Evolutionary conservation across 768 basidiomycete species (phyloP).

Genomic region (Rhizopogon roseolus): DNA sequence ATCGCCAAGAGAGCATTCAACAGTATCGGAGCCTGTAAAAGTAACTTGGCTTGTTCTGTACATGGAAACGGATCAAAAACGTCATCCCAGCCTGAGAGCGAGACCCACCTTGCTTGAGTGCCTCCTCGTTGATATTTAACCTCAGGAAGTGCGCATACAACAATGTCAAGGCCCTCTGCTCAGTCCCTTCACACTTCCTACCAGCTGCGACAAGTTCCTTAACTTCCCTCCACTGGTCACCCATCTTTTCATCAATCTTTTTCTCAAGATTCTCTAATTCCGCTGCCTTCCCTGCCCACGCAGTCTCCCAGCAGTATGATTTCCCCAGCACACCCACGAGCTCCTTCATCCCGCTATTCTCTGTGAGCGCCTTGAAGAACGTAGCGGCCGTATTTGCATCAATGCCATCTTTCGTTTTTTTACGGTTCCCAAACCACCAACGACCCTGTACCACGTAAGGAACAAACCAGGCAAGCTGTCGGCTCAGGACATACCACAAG

Average conservation of each 20-base stretch:
- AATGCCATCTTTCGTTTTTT: constrained; percentile 90
- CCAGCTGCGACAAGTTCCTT: constrained; percentile 34
- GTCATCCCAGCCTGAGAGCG: not conserved
- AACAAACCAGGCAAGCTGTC: not conserved
- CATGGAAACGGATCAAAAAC: not conserved
- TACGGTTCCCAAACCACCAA: constrained; percentile 96
- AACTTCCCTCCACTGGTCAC: constrained; percentile 51
- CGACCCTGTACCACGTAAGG: constrained; percentile 46
- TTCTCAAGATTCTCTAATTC: constrained; percentile 49
- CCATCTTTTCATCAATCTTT: constrained; percentile 42
- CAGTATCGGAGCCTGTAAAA: constrained; percentile 68
- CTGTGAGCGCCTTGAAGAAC: constrained; percentile 85
- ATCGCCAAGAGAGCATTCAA: constrained; percentile 82
- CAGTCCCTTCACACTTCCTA: constrained; percentile 29
- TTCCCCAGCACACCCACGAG: constrained; percentile 67
- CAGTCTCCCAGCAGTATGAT: constrained; percentile 57
- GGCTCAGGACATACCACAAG: constrained; percentile 56
- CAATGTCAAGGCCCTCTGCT: constrained; percentile 60
- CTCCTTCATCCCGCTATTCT: constrained; percentile 70
- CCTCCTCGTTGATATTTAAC: constrained; percentile 43
- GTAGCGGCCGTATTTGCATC: constrained; percentile 73
- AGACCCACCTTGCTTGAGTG: constrained; percentile 60
- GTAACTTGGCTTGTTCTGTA: constrained; percentile 64
- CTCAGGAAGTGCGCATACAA: constrained; percentile 86
- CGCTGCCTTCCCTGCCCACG: constrained; percentile 21